These are phyloP conservation scores for Ajuga reptans DNA, from an alignment of 305 asterid species.

Conservation along the genomic window DNA sequence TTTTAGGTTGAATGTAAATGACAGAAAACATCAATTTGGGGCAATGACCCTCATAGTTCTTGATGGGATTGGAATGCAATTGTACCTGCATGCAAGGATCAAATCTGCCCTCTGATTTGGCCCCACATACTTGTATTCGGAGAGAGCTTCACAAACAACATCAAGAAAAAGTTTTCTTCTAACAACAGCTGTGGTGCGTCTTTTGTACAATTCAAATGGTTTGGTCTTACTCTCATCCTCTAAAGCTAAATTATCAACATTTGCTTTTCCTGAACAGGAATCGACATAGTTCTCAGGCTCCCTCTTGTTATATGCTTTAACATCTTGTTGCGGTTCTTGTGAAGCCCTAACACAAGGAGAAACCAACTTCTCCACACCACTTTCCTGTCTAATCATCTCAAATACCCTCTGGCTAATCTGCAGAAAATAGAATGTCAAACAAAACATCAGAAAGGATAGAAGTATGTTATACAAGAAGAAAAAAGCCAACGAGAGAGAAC, in stretches of 20 bases:
- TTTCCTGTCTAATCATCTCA: conserved; percentile 51
- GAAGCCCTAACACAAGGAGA: conserved; percentile 28
- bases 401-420: conserved; percentile 91
- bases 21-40: background rate
- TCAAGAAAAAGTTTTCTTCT: conserved; percentile 61
- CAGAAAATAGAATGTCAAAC: conserved; percentile 8
- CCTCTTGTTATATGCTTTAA: conserved; percentile 30
- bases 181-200: conserved; percentile 72
- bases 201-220: conserved; percentile 77
- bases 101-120: conserved; percentile 91
- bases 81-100: conserved; percentile 86
- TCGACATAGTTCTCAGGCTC: conserved; percentile 31
- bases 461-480: background rate
- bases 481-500: too few species aligned
- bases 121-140: conserved; percentile 88
- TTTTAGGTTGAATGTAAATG: background rate
- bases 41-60: background rate
- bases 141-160: conserved; percentile 71
- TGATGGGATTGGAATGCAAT: conserved; percentile 15
- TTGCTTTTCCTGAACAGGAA: conserved; percentile 32
- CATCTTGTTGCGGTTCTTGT: conserved; percentile 19
- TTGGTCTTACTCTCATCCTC: conserved; percentile 41
- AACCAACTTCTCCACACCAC: conserved; percentile 33
- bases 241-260: conserved; percentile 19
- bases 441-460: conserved; percentile 7